A percentile compares a stretch with the other conserved stretches of the same genome.
Conservation (phyloP, 805 yeast genomes). For the Candida rishiriensis region DNA sequence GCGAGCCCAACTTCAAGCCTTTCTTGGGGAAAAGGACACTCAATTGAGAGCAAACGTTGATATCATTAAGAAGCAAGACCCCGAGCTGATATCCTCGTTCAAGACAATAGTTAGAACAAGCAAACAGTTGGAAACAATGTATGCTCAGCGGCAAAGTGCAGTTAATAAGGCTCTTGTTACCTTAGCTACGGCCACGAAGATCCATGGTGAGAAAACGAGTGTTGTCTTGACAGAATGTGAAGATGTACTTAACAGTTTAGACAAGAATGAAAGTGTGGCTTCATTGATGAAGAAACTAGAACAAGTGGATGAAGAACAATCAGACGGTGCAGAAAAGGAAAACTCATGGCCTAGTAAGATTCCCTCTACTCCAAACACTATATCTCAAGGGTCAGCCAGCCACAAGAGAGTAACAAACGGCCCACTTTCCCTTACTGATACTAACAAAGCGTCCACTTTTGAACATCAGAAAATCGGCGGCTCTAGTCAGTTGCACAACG, state of each 20-base stretch:
- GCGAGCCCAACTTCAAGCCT: slow-evolving; percentile 33
- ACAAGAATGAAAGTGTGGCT: slow-evolving; percentile 21
- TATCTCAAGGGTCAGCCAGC: too few relatives aligned
- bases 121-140: slow-evolving; percentile 44
- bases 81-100: slow-evolving; percentile 44
- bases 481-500: too few relatives aligned
- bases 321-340: too few relatives aligned
- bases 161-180: slow-evolving; percentile 39
- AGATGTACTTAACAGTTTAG: slow-evolving; percentile 35
- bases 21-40: slow-evolving; percentile 33
- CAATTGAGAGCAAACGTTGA: slow-evolving; percentile 33
- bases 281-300: slow-evolving; percentile 8
- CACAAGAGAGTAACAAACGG: too few relatives aligned
- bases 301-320: background rate
- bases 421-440: too few relatives aligned
- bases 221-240: slow-evolving; percentile 42
- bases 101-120: slow-evolving; percentile 45
- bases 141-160: slow-evolving; percentile 41
- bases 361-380: too few relatives aligned
- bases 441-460: too few relatives aligned
- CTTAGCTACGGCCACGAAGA: slow-evolving; percentile 40
- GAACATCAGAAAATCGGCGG: too few relatives aligned
- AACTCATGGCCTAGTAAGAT: too few relatives aligned
- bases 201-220: slow-evolving; percentile 47
- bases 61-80: slow-evolving; percentile 40